These are phyloP conservation scores for Pichia gijzeniarum DNA, from an alignment of 805 yeast genomes.

Conservation along the genomic window DNA sequence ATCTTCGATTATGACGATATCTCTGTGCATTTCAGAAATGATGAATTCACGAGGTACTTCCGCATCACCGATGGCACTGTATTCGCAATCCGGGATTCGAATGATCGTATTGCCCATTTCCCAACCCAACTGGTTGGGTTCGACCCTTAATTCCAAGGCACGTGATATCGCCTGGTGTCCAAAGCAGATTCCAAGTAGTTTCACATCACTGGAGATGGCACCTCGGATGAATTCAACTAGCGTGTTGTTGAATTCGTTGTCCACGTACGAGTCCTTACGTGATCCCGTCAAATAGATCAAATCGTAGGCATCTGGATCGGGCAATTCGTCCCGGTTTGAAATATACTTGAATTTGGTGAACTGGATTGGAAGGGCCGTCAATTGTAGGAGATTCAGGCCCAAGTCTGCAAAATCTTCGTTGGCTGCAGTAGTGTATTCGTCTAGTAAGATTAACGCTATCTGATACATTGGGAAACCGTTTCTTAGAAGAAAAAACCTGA, in stretches of 20 bases:
- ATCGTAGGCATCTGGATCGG: conserved; percentile 24
- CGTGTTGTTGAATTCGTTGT: conserved; percentile 35
- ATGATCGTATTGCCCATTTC: conserved; percentile 52
- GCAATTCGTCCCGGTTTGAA: conserved; percentile 18
- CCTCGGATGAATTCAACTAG: conserved; percentile 29
- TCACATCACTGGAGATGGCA: conserved; percentile 24
- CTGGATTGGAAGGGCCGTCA: conserved; percentile 9
- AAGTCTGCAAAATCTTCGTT: conserved; percentile 52
- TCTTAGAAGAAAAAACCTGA: no score
- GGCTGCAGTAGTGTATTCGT: conserved; percentile 5
- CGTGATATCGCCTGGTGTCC: conserved; percentile 79
- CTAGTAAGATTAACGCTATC: conserved; percentile 13
- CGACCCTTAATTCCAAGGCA: conserved; percentile 56
- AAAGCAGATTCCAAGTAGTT: conserved; percentile 70
- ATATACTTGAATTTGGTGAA: conserved; percentile 36
- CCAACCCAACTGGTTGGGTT: conserved; percentile 58
- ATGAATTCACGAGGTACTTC: conserved; percentile 14
- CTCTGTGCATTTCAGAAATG: conserved; percentile 55
- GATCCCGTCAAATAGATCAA: conserved; percentile 53
- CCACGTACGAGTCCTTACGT: conserved; percentile 39
- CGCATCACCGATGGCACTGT: neutral
- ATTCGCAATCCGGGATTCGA: conserved; percentile 34
- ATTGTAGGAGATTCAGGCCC: conserved; percentile 25
- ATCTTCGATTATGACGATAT: conserved; percentile 38
- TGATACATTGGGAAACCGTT: neutral